phyloP scores from a whole-genome alignment of 2,329 filamentous ascomycete genomes.

The Fusarium decemcellulare region DNA sequence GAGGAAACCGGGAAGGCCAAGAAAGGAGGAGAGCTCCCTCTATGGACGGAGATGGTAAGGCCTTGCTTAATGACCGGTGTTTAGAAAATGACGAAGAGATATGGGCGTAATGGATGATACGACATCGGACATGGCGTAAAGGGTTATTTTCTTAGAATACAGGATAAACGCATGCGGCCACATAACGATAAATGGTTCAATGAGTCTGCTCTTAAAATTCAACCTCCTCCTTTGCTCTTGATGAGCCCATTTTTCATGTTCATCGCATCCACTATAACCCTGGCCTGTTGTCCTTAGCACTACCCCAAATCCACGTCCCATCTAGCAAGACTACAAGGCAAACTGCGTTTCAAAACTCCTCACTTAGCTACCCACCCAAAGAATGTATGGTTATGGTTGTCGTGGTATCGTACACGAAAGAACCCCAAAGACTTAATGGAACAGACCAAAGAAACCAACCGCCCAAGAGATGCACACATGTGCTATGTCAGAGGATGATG shows the following conservation, averaged over 20 bases:
- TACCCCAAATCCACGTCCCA: neutral
- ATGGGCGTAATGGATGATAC: neutral
- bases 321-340: neutral
- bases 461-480: neutral
- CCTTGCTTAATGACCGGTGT: neutral
- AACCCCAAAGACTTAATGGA: neutral
- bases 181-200: neutral
- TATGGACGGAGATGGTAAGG: constrained; percentile 39
- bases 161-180: neutral
- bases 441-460: neutral
- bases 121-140: neutral
- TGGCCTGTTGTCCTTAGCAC: neutral
- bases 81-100: neutral
- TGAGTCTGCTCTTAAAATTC: neutral
- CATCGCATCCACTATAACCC: neutral
- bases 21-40: constrained; percentile 38
- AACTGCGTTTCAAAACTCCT: neutral
- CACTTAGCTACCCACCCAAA: constrained; percentile 7
- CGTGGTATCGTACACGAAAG: constrained; percentile 9
- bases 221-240: neutral
- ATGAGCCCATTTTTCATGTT: neutral
- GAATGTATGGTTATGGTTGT: constrained; percentile 10
- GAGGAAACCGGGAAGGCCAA: constrained; percentile 44
- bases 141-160: neutral
- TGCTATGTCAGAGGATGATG: neutral